Evolutionary conservation across 2,329 filamentous ascomycete species (phyloP), one percentile per base, ranked within the genome.

Genomic region (Diaporthe eres): DNA sequence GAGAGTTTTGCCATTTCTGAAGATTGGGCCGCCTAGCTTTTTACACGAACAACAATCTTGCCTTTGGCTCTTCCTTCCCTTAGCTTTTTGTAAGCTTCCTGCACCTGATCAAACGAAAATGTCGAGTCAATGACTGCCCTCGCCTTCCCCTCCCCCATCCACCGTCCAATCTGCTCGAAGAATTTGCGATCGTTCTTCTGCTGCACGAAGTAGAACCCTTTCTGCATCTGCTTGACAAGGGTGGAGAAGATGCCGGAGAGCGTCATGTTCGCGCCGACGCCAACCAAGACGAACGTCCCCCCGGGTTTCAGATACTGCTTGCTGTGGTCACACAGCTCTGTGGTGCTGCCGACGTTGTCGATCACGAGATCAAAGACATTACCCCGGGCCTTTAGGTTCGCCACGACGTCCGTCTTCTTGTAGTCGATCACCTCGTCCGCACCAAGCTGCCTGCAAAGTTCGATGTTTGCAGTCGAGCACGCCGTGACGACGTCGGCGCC

Each of bases 351-450:
- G 10, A 80, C 78, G 34, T 79, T 79, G 77, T 83, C 82, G n/a
- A 83, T 65, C n/a, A 78, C 78, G 1, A 80, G 72, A 37, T 81
- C 81, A 39, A 80, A 82, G 2, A 77, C 60, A 13, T 39, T 49
- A 0, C 78, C 77, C n/a, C 63, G 72, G 1, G 68, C 65, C n/a
- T 77, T 58, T 12, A 83, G 74, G 8, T 73, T 70, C 0, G 71
- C 61, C 5, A 79, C 9, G 1, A 81, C 49, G 53, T 79, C 72
- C 1, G 65, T 72, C 15, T 74, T 70, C 49, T 67, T 75, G 77
- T 86, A 86, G 79, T 86, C 83, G 39, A 86, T 79, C 2, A 83
- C 80, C 60, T 83, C 82, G 74, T 84, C 81, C 4, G 84, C 85
- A 5, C 85, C 85, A 9, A 86, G 80, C 0, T 61, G 42, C 10